These are phyloP conservation scores for Ophiobolus disseminans DNA, from an alignment of 2,329 filamentous ascomycete species.

Conservation along the genomic window DNA sequence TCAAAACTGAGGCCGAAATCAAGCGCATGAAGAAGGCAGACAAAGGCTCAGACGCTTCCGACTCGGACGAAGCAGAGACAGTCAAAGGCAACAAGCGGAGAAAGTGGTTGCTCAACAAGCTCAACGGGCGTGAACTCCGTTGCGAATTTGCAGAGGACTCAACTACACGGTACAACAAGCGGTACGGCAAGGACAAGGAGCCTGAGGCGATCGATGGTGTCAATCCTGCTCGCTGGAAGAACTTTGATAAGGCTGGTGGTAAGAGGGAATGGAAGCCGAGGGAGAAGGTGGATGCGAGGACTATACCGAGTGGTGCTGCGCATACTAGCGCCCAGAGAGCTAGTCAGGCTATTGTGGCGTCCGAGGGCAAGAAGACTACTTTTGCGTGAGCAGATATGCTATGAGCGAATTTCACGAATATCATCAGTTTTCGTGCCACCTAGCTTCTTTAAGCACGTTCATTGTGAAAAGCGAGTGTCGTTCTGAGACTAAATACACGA, in stretches of 20 bases:
- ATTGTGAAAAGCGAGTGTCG: too few species aligned
- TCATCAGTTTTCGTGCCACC: too few species aligned
- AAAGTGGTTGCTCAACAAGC: constrained; percentile 83
- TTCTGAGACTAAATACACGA: too few species aligned
- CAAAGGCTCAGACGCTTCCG: constrained; percentile 40
- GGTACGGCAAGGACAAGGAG: constrained; percentile 76
- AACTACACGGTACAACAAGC: constrained; percentile 88
- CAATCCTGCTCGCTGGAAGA: constrained; percentile 38
- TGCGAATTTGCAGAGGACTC: constrained; percentile 95
- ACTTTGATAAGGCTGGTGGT: constrained; percentile 31
- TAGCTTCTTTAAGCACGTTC: too few species aligned
- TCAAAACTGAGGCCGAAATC: constrained; percentile 65
- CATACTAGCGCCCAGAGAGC: constrained; percentile 64
- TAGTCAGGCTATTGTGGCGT: constrained; percentile 79
- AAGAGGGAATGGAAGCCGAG: constrained; percentile 30
- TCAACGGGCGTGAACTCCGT: constrained; percentile 80
- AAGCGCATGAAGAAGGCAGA: constrained; percentile 51
- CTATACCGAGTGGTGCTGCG: constrained; percentile 53
- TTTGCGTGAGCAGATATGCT: constrained; percentile 63
- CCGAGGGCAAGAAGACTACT: constrained; percentile 79
- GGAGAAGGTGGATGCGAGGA: constrained; percentile 54
- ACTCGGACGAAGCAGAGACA: constrained; percentile 56
- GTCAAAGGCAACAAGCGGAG: constrained; percentile 56
- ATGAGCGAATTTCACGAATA: not conserved
- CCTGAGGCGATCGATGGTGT: constrained; percentile 41